Evolutionary conservation across 768 basidiomycete species (phyloP), one percentile per base, ranked within the genome.

Genomic region (Lactarius indigo): DNA sequence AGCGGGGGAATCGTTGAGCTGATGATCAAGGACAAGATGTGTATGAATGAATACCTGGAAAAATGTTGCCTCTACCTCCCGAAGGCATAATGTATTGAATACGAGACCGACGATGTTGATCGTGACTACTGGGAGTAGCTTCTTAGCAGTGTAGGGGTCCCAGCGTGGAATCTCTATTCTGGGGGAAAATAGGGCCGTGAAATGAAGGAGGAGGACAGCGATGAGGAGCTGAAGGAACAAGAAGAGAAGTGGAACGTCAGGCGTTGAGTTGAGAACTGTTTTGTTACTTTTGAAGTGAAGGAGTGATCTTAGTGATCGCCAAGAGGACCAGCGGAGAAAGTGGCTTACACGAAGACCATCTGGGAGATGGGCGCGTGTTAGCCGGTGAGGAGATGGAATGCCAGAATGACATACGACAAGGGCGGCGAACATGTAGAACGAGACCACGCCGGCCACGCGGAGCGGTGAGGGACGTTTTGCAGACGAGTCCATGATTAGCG

Each of bases 371-470:
- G 28, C 42, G 41, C n/a, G 13, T 59, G 58, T 58, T 26, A 60
- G 54, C 50, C 12, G 56, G 64, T 35, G 50, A 37, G 31, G 31
- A 18, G 44, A 39, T 30, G 5, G 5, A 55, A 39, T n/a, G 42
- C 42, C n/a, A 62, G 66, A 63, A 44, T 55, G 28, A 82, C 89
- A 75, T 73, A 91, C 89, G 47, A 91, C 84, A 10, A 92, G 79
- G 3, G 90, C 90, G 3, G 90, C 83, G 26, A 76, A 75, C 90
- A 92, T 91, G 79, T 91, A 92, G 77, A 92, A 92, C 8, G 80
- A 69, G 68, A 91, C 89, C 30, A 92, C 90, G n/a, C 76, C 84
- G 18, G 87, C 85, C 56, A 91, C 86, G 74, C 87, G 80, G 64
- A 83, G 68, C 41, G 76, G 77, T 61, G 79, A 78, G 13, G 77